A percentile compares a stretch with the other conserved stretches of the same genome.
These are phyloP conservation scores for Penicillium sp. DNA, from an alignment of 2,329 filamentous ascomycete species.

Conservation along the genomic window DNA sequence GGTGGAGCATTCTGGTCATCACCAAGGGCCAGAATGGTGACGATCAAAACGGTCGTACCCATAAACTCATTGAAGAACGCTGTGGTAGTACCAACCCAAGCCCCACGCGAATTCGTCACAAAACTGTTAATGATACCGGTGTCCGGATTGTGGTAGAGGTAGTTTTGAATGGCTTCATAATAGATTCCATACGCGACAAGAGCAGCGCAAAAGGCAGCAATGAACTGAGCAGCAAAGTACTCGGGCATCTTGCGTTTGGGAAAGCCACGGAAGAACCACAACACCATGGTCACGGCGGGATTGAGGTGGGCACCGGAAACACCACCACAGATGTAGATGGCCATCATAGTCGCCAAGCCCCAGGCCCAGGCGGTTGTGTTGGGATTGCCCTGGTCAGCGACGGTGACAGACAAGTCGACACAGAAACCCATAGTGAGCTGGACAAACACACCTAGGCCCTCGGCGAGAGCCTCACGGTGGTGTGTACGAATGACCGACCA, in stretches of 20 bases:
- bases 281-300: constrained; percentile 44
- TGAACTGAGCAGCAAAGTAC: constrained; percentile 53
- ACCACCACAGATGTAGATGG: constrained; percentile 49
- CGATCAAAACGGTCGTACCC: constrained; percentile 41
- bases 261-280: constrained; percentile 53
- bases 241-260: constrained; percentile 51
- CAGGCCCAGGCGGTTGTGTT: constrained; percentile 49
- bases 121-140: constrained; percentile 41
- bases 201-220: constrained; percentile 52
- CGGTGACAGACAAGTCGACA: constrained; percentile 48
- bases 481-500: constrained; percentile 52
- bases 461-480: constrained; percentile 54
- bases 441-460: constrained; percentile 49
- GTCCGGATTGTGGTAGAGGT: constrained; percentile 29
- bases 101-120: constrained; percentile 44
- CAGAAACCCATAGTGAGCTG: constrained; percentile 50
- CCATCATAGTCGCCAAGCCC: constrained; percentile 55
- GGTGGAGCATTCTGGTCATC: constrained; percentile 49
- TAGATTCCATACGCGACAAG: constrained; percentile 48
- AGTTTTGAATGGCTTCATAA: constrained; percentile 32
- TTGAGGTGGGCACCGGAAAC: constrained; percentile 49
- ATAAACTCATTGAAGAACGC: constrained; percentile 51
- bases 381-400: constrained; percentile 41
- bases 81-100: constrained; percentile 37
- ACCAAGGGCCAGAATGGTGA: constrained; percentile 46